Conservation (phyloP, 2,329 filamentous ascomycete species). For the Ophiostoma novo-ulmi region DNA sequence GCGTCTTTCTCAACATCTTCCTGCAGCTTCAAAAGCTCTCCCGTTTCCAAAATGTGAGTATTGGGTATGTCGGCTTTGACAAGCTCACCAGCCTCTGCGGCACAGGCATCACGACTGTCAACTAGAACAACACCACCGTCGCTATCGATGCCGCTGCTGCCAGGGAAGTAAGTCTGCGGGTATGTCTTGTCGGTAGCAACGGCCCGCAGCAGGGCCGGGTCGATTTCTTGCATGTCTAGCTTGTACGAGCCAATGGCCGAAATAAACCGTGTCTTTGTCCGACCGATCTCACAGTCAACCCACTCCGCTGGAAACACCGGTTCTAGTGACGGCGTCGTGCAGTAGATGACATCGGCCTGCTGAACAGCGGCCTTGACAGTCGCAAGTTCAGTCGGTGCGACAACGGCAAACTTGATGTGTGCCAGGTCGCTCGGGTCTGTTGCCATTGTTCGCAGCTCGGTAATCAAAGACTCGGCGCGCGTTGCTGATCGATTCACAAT, state of each 20-base stretch:
- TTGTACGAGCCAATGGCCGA: slow-evolving; percentile 51
- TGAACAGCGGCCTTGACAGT: slow-evolving; percentile 51
- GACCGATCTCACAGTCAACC: slow-evolving; percentile 41
- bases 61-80: slow-evolving; percentile 56
- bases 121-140: slow-evolving; percentile 41
- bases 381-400: slow-evolving; percentile 20
- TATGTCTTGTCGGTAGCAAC: neutral
- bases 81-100: slow-evolving; percentile 62
- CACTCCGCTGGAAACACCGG: slow-evolving; percentile 55
- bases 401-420: slow-evolving; percentile 35
- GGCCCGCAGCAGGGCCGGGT: slow-evolving; percentile 52
- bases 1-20: slow-evolving; percentile 39
- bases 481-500: slow-evolving; percentile 35
- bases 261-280: slow-evolving; percentile 40
- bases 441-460: slow-evolving; percentile 26
- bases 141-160: neutral
- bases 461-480: slow-evolving; percentile 37
- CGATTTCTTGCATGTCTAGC: slow-evolving; percentile 61
- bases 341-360: slow-evolving; percentile 58
- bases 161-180: neutral
- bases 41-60: slow-evolving; percentile 52
- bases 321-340: slow-evolving; percentile 53
- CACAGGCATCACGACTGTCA: slow-evolving; percentile 54
- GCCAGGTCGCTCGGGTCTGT: slow-evolving; percentile 35
- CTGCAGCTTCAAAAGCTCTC: slow-evolving; percentile 57